Evolutionary conservation across 805 yeast species (phyloP), one percentile per base, ranked within the genome.

Genomic region (Teunomyces lycoperdinae): DNA sequence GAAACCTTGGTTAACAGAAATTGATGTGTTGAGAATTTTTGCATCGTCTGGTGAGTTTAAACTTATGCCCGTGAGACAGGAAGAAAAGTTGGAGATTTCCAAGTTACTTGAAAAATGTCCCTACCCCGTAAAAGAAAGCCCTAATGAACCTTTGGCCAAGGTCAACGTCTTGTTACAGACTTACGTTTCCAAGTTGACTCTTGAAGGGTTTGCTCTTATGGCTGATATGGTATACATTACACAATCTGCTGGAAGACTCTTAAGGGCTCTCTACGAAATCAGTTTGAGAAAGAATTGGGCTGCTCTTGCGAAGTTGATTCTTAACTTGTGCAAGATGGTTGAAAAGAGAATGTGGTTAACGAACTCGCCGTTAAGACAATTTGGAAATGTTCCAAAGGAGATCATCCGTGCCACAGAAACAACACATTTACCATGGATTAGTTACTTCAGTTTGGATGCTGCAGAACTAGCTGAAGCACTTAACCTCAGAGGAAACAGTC

Each of bases 171-270:
- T 94, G 32, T 68, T 94, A 9, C 99, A 94, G 60, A 80, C 96
- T 0, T 89, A 87, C 58, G 87, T 94, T n/a, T 87, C 97, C 1
- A 68, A 84, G 32, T 69, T 91, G 20, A 70, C 74, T 8, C 70
- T 94, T 13, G 94, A 87, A 0, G 98, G 98, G 0, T 88, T 89
- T 69, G 97, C 97, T 0, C 67, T 95, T 50, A 82, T 86, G 77
- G 83, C 96, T 0, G 99, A 94, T 70, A 89, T 91, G 96, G 76
- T 89, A 3, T 94, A 88, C 61, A 81, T 94, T 35, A 87, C 94
- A 0, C 98, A 94, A 64, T 89, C 95, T 35, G 97, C 97, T 0
- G 92, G 95, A 3, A 78, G 99, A 60, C 66, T 94, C 33, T 72
- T 91, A 47, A 71, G 97, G 48, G 97, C 98, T 0, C 78, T 95